Percentiles rank a stretch among this genome's conserved stretches.
Conservation (phyloP, 2,329 filamentous ascomycete genomes). For the Calycina marina region DNA sequence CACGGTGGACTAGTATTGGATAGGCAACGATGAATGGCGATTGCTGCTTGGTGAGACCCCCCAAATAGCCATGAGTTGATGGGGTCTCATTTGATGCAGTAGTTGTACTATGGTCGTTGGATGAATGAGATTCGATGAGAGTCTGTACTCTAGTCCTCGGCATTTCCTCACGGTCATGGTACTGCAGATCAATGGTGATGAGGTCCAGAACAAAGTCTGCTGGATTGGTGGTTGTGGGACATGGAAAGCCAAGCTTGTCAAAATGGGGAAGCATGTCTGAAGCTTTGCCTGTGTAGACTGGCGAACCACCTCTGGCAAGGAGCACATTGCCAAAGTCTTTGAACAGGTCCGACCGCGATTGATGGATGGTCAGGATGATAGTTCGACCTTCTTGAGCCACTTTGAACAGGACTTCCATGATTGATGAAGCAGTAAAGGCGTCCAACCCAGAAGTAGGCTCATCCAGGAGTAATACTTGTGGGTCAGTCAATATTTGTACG, state of each 20-base stretch:
- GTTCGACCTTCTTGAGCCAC: conserved; percentile 61
- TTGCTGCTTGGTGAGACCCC: conserved; percentile 48
- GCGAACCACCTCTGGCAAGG: conserved; percentile 52
- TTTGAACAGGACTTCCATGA: conserved; percentile 57
- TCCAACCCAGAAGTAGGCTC: conserved; percentile 67
- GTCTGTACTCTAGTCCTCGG: conserved; percentile 46
- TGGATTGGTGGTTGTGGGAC: conserved; percentile 57
- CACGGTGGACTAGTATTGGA: conserved; percentile 52
- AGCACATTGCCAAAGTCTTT: conserved; percentile 56
- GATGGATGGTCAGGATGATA: conserved; percentile 63
- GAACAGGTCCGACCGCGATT: conserved; percentile 61
- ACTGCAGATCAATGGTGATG: conserved; percentile 61
- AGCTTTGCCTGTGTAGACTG: conserved; percentile 52
- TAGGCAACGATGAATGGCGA: conserved; percentile 48
- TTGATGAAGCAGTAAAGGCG: conserved; percentile 63
- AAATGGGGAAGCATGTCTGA: conserved; percentile 53
- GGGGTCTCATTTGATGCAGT: conserved; percentile 15
- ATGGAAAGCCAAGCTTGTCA: conserved; percentile 41
- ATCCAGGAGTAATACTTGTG: conserved; percentile 56
- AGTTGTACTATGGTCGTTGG: conserved; percentile 11
- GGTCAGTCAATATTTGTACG: conserved; percentile 63
- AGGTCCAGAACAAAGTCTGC: conserved; percentile 67
- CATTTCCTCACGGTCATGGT: conserved; percentile 43
- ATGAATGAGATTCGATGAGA: conserved; percentile 45
- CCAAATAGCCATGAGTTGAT: conserved; percentile 57